A percentile compares a stretch with the other conserved stretches of the same genome.
Conservation (phyloP, 192 early-diverging fungal species). For the Coemansia aciculifera region DNA sequence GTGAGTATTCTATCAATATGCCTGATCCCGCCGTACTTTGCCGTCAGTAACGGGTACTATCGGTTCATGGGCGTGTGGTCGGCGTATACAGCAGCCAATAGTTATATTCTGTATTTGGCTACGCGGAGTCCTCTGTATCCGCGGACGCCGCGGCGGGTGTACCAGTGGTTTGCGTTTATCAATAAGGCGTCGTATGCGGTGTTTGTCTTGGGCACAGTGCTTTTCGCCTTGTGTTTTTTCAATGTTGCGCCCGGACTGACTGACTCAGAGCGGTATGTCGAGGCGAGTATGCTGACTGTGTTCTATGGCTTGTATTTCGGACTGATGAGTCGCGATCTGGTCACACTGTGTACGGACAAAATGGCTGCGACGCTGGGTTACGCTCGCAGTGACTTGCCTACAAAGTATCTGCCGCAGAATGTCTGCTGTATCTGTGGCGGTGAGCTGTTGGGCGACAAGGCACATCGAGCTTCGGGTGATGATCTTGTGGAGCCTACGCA, state of each 20-base stretch:
- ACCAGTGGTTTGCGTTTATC: slow-evolving; percentile 52
- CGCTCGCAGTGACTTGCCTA: slow-evolving; percentile 29
- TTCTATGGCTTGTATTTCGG: slow-evolving; percentile 56
- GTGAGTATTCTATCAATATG: slow-evolving; percentile 47
- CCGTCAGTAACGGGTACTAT: slow-evolving; percentile 31
- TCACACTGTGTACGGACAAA: slow-evolving; percentile 46
- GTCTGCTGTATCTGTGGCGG: slow-evolving; percentile 53
- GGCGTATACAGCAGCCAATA: slow-evolving; percentile 31
- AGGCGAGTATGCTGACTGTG: slow-evolving; percentile 26
- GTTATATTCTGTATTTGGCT: slow-evolving; percentile 39
- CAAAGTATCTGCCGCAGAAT: slow-evolving; percentile 27
- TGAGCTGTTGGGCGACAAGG: slow-evolving; percentile 11
- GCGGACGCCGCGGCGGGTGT: slow-evolving; percentile 46
- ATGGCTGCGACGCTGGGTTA: slow-evolving; percentile 54
- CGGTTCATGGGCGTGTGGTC: slow-evolving; percentile 44
- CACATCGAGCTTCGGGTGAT: neutral
- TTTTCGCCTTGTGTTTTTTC: slow-evolving; percentile 44
- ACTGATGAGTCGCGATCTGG: slow-evolving; percentile 52
- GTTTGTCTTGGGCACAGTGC: slow-evolving; percentile 26
- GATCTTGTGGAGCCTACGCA: slow-evolving; percentile 36
- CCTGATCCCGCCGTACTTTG: slow-evolving; percentile 51
- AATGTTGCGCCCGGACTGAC: slow-evolving; percentile 44
- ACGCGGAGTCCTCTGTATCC: slow-evolving; percentile 38
- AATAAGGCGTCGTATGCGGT: slow-evolving; percentile 50
- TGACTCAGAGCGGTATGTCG: slow-evolving; percentile 33